Percentiles rank a stretch among this genome's conserved stretches.
Evolutionary conservation across 305 asterid genomes (phyloP).

Genomic region (Fraxinus greggii): DNA sequence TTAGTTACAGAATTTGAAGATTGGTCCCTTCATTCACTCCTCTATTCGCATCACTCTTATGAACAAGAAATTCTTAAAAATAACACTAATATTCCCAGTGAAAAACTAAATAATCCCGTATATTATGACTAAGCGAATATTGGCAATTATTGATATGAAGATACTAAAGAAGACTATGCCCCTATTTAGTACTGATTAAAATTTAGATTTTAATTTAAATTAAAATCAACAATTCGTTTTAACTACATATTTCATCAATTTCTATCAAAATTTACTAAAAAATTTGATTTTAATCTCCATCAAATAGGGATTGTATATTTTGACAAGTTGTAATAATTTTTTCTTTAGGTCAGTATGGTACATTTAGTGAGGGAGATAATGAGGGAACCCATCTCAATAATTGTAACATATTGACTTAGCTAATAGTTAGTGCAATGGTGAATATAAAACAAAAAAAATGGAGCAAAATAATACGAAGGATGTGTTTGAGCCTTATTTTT

Average conservation of each 20-base stretch:
- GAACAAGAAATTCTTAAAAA: background rate
- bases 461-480: slow-evolving; percentile 21
- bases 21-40: background rate
- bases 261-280: no score
- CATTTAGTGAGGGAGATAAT: slow-evolving; percentile 26
- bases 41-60: background rate
- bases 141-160: slow-evolving; percentile 30
- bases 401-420: slow-evolving; percentile 12
- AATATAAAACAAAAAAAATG: background rate
- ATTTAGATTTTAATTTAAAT: no score
- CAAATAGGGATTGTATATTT: slow-evolving; percentile 5
- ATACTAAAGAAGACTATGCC: slow-evolving; percentile 26
- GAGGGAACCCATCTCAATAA: slow-evolving; percentile 31
- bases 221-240: no score
- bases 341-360: slow-evolving; percentile 15
- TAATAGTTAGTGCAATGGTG: background rate
- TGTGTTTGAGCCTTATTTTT: background rate
- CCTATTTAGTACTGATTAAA: no score
- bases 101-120: background rate
- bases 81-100: background rate
- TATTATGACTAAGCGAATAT: slow-evolving; percentile 16
- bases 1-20: background rate
- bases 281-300: no score
- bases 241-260: no score
- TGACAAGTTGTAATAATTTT: slow-evolving; percentile 21